Evolutionary conservation across 495 filamentous ascomycete genomes (phyloP).

Genomic region (Oidiodendron maius): DNA sequence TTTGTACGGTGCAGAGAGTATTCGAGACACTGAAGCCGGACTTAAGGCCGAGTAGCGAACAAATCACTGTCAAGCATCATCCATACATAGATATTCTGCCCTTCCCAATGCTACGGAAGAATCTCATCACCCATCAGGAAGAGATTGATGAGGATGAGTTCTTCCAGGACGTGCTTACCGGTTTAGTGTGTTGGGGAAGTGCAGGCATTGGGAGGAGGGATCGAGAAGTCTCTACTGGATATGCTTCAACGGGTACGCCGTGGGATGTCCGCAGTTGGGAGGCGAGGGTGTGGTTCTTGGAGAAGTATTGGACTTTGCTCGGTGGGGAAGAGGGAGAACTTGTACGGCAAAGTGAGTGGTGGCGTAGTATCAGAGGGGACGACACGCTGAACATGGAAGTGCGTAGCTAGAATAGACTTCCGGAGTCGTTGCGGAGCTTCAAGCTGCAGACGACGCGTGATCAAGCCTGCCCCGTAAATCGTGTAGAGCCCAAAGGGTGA

Average conservation of each 20-base stretch:
- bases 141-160: slow-evolving; percentile 16
- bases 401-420: no score
- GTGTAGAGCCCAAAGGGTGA: no score
- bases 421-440: no score
- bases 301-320: slow-evolving; percentile 26
- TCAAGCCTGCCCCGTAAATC: no score
- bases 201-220: neutral
- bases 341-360: slow-evolving; percentile 3
- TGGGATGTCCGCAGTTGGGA: slow-evolving; percentile 34
- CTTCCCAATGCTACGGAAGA: neutral
- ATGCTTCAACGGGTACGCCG: neutral
- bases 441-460: no score
- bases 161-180: slow-evolving; percentile 14
- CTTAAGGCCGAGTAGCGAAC: neutral
- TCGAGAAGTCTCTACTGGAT: slow-evolving; percentile 1
- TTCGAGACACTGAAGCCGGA: slow-evolving; percentile 2
- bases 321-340: slow-evolving; percentile 9
- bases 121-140: slow-evolving; percentile 4
- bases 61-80: slow-evolving; percentile 7
- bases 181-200: slow-evolving; percentile 17
- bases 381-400: neutral
- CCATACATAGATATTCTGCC: slow-evolving; percentile 4
- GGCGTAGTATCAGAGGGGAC: neutral
- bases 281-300: slow-evolving; percentile 30
- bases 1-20: neutral